Evolutionary conservation across 140 eudicot species (phyloP), one percentile per base, ranked within the genome.

Genomic region (Senecio squalidus): DNA sequence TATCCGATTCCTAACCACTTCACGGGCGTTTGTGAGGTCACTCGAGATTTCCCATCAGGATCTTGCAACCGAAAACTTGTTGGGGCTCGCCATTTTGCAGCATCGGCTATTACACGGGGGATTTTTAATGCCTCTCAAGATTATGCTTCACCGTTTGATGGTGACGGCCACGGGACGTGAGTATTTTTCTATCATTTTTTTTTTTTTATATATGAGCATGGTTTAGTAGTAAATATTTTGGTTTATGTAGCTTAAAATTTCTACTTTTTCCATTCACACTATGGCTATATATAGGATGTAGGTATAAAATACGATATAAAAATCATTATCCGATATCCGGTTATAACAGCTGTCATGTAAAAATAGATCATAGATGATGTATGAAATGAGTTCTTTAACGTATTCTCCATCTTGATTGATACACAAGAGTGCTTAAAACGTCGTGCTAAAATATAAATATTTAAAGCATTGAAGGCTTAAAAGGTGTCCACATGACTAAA

Each of bases 41-140:
- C 98, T 33, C 70, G 71, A 31, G 98, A 92, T 53, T 92, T 92
- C 55, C 98, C 98, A n/a, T 84, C 98, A 22, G 98, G 98, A 5
- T 92, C 98, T 21, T 92, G 98, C 77, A 92, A 92, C 78, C 82
- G 98, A 46, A 92, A 92, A 66, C 96, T 92, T 65, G 44, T 92
- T 24, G 98, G 98, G 68, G 98, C 98, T 20, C 96, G 98, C 33
- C 98, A 92, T 76, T 92, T 92, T 74, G 98, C 98, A 25, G 98
- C 98, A 13, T 92, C 98, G 60, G 98, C 98, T 49, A 84, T 92
- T 49, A 92, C 98, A 11, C 67, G 98, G 41, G 98, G 98, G 61
- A 87, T 92, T 55, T 92, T 92, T 53, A 92, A 92, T 63, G 88
- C 94, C 9, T 74, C 89, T 48, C 88, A 92, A 85, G 98, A 92